Evolutionary conservation across 345 rosid species (phyloP).

Genomic region (Pugionium dolabratum): DNA sequence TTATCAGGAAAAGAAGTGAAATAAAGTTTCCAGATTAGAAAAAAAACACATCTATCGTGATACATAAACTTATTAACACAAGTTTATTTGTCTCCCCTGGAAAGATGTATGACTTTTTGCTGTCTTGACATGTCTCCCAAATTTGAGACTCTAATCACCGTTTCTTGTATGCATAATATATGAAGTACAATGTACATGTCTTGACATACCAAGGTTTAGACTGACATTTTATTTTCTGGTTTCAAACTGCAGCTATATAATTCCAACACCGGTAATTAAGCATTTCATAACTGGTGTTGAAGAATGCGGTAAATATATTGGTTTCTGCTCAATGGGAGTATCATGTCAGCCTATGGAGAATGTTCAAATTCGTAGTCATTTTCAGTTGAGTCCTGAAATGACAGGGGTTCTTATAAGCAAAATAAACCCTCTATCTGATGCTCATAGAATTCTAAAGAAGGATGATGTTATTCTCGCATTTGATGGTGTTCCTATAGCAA

Average conservation of each 20-base stretch:
- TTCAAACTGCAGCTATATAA: slow-evolving; percentile 67
- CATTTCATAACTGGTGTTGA: slow-evolving; percentile 75
- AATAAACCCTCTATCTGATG: slow-evolving; percentile 78
- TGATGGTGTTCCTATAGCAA: slow-evolving; percentile 81
- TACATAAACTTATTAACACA: neutral
- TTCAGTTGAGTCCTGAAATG: slow-evolving; percentile 62
- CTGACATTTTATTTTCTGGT: neutral
- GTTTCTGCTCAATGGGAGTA: slow-evolving; percentile 84
- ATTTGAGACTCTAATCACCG: neutral
- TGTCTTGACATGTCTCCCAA: neutral
- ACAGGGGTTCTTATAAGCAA: slow-evolving; percentile 82
- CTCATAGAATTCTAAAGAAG: slow-evolving; percentile 56
- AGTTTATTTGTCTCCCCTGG: neutral
- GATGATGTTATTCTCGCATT: slow-evolving; percentile 78
- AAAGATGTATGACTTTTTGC: neutral
- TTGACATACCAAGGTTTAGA: neutral
- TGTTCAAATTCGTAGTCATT: slow-evolving; percentile 65
- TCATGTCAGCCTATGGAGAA: slow-evolving; percentile 88
- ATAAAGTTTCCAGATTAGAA: neutral
- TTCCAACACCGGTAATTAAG: slow-evolving; percentile 80
- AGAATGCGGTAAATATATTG: slow-evolving; percentile 66
- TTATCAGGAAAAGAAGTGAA: neutral
- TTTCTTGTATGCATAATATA: neutral
- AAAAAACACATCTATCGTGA: neutral
- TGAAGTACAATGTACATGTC: neutral